These are phyloP conservation scores for Euphorbia tirucalli DNA, from an alignment of 345 rosid genomes.

Conservation along the genomic window DNA sequence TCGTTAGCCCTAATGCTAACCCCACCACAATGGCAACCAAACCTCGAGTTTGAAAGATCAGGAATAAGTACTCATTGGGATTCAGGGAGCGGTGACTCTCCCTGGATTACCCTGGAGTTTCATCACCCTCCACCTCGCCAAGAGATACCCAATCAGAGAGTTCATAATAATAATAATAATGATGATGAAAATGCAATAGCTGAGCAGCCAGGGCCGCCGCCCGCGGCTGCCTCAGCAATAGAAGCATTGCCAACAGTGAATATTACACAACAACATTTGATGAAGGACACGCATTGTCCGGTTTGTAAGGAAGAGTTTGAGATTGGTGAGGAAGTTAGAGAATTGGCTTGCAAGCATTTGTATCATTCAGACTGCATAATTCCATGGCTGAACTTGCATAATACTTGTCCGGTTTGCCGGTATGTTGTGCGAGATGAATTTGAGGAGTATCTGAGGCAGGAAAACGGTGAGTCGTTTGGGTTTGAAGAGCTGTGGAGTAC, in stretches of 20 bases:
- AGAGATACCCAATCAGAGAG: no score
- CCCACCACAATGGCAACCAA: slow-evolving; percentile 6
- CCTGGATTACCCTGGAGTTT: slow-evolving; percentile 65
- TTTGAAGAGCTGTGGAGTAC: slow-evolving; percentile 24
- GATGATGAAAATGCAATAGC: background rate
- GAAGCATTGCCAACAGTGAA: slow-evolving; percentile 46
- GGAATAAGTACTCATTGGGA: slow-evolving; percentile 42
- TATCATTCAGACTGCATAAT: slow-evolving; percentile 67
- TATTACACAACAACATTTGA: slow-evolving; percentile 33
- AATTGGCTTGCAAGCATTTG: slow-evolving; percentile 64
- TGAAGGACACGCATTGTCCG: slow-evolving; percentile 47
- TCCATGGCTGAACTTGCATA: slow-evolving; percentile 69
- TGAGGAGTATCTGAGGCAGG: background rate
- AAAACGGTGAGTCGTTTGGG: slow-evolving; percentile 5
- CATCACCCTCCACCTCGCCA: no score
- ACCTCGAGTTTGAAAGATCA: slow-evolving; percentile 2
- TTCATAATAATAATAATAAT: background rate
- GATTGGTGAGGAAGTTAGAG: slow-evolving; percentile 48
- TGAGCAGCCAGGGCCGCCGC: no score
- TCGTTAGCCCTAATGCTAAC: slow-evolving; percentile 26
- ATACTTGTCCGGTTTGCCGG: slow-evolving; percentile 78
- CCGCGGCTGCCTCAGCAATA: slow-evolving; percentile 37
- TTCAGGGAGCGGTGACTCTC: slow-evolving; percentile 23
- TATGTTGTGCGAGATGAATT: slow-evolving; percentile 24
- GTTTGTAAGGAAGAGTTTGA: slow-evolving; percentile 74